Conservation (phyloP, 2,329 filamentous ascomycete genomes). For the Allantophomopsis lycopodina region DNA sequence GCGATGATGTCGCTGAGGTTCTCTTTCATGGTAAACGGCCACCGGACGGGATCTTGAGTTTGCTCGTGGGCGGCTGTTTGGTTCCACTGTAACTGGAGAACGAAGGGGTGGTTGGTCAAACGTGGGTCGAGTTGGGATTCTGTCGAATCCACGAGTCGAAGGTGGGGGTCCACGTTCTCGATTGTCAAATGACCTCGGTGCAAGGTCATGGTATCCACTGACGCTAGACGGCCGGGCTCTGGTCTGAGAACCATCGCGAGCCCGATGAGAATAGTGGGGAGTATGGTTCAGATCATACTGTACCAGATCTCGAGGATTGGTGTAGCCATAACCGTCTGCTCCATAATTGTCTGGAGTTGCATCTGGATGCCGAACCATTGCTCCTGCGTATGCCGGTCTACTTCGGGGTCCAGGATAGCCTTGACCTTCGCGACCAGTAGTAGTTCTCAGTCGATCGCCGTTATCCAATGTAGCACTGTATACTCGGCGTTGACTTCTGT, state of each 20-base stretch:
- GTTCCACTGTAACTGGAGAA: slow-evolving; percentile 23
- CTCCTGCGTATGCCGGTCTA: slow-evolving; percentile 8
- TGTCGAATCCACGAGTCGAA: slow-evolving; percentile 57
- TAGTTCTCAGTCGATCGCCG: slow-evolving; percentile 24
- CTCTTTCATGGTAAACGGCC: slow-evolving; percentile 15
- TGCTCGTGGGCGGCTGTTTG: slow-evolving; percentile 18
- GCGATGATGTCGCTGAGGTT: slow-evolving; percentile 6
- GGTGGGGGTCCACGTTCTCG: slow-evolving; percentile 43
- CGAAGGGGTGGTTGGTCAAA: slow-evolving; percentile 33
- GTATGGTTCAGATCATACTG: slow-evolving; percentile 44
- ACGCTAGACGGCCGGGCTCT: slow-evolving; percentile 14
- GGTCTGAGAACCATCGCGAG: slow-evolving; percentile 41
- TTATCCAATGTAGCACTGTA: slow-evolving; percentile 35
- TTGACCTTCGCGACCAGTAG: slow-evolving; percentile 9
- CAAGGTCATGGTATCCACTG: slow-evolving; percentile 12
- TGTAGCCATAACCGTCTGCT: slow-evolving; percentile 49
- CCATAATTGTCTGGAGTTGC: slow-evolving; percentile 35
- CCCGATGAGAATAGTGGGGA: slow-evolving; percentile 23
- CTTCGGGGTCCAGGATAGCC: slow-evolving; percentile 10
- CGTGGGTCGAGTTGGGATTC: slow-evolving; percentile 35
- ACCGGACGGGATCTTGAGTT: slow-evolving; percentile 17
- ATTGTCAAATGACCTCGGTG: slow-evolving; percentile 22
- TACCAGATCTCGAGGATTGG: slow-evolving; percentile 46
- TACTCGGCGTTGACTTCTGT: slow-evolving; percentile 20
- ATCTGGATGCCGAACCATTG: slow-evolving; percentile 23